These are phyloP conservation scores for Cryptosporidium tyzzeri DNA, from an alignment of 169 alveolate genomes.

Conservation along the genomic window DNA sequence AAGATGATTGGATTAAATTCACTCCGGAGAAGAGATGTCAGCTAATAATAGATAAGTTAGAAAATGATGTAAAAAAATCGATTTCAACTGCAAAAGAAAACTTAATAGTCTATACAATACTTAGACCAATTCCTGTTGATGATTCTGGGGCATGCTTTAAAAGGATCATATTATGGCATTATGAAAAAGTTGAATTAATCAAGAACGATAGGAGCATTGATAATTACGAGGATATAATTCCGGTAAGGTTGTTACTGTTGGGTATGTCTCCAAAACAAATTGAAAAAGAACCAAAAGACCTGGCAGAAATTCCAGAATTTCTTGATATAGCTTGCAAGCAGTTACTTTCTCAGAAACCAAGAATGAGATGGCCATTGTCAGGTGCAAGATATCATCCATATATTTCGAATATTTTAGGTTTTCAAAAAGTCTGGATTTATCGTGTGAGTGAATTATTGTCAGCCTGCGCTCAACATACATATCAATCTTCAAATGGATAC, in stretches of 20 bases:
- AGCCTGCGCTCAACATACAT: constrained; percentile 66
- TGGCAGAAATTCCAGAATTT: constrained; percentile 72
- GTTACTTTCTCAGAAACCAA: constrained; percentile 66
- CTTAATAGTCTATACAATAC: constrained; percentile 20
- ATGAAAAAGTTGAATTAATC: constrained; percentile 59
- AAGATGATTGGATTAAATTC: constrained; percentile 5
- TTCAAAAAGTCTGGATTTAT: constrained; percentile 65
- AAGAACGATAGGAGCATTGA: constrained; percentile 32
- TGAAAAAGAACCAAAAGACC: constrained; percentile 52
- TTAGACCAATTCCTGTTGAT: constrained; percentile 69
- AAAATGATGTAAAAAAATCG: constrained; percentile 11
- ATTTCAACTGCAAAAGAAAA: constrained; percentile 13
- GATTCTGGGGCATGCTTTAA: constrained; percentile 63
- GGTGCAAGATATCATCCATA: constrained; percentile 74
- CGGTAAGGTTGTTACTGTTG: constrained; percentile 49
- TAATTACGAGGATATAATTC: constrained; percentile 60
- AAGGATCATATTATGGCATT: constrained; percentile 67
- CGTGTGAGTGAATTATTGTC: constrained; percentile 39
- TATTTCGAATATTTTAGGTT: constrained; percentile 55
- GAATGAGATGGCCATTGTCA: constrained; percentile 69
- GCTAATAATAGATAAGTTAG: constrained; percentile 56
- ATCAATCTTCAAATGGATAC: constrained; percentile 69
- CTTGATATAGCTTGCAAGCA: constrained; percentile 57
- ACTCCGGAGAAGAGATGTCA: constrained; percentile 53
- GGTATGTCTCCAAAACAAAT: constrained; percentile 73